Evolutionary conservation across 768 basidiomycete species (phyloP).

Genomic region (Podaxis pistillaris): DNA sequence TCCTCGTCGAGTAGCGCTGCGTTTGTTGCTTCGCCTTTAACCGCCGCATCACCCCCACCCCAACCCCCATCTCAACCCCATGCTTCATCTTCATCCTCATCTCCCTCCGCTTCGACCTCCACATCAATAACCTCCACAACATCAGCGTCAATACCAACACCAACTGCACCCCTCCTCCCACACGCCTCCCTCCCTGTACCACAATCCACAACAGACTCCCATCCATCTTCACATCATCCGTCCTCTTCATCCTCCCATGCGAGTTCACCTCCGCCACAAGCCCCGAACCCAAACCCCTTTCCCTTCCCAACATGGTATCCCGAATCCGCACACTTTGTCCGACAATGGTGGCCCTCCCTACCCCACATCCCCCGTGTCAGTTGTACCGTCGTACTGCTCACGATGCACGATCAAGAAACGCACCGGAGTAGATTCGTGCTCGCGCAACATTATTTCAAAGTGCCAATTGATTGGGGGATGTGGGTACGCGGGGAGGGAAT

Average conservation of each 20-base stretch:
- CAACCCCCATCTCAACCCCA: neutral
- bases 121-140: neutral
- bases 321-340: slow-evolving; percentile 73
- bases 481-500: slow-evolving; percentile 23
- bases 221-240: neutral
- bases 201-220: neutral
- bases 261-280: neutral
- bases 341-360: slow-evolving; percentile 79
- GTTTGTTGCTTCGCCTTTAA: neutral
- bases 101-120: neutral
- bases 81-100: neutral
- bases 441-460: slow-evolving; percentile 74
- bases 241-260: neutral
- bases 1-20: neutral
- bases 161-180: neutral
- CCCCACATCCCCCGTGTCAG: slow-evolving; percentile 63
- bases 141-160: neutral
- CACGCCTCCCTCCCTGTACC: neutral
- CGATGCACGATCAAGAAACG: slow-evolving; percentile 58
- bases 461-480: slow-evolving; percentile 47
- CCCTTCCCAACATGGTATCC: slow-evolving; percentile 70
- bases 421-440: slow-evolving; percentile 63
- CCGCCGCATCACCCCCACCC: neutral
- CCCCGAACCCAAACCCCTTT: slow-evolving; percentile 50
- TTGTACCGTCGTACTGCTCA: slow-evolving; percentile 70